These are phyloP conservation scores for Bidens hawaiensis DNA, from an alignment of 140 eudicot species.

Conservation along the genomic window DNA sequence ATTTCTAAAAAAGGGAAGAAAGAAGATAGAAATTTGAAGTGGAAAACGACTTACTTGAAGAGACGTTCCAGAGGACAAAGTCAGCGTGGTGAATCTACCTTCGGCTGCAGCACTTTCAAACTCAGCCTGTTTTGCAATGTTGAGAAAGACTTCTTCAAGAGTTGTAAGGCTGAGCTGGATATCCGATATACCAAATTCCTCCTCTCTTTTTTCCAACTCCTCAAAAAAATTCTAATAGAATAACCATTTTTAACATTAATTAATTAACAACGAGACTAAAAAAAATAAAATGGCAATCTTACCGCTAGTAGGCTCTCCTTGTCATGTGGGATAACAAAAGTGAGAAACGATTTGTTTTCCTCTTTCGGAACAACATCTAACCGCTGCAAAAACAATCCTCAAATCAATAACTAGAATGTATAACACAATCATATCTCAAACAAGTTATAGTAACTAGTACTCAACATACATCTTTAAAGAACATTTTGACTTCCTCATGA, in stretches of 20 bases:
- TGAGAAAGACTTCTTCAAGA: slow-evolving; percentile 96
- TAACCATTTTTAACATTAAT: neutral
- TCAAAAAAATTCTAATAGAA: slow-evolving; percentile 52
- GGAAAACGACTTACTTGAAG: slow-evolving; percentile 51
- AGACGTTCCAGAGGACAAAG: slow-evolving; percentile 61
- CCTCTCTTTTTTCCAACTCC: slow-evolving; percentile 74
- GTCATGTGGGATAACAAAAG: slow-evolving; percentile 82
- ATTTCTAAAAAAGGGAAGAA: neutral
- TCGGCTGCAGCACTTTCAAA: slow-evolving; percentile 78
- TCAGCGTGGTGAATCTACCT: slow-evolving; percentile 63
- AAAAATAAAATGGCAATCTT: slow-evolving; percentile 18
- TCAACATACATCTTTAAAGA: slow-evolving; percentile 64
- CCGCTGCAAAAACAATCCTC: slow-evolving; percentile 39
- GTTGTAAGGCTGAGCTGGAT: slow-evolving; percentile 92
- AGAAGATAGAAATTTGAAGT: neutral
- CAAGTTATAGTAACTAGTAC: neutral
- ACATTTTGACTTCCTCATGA: slow-evolving; percentile 60
- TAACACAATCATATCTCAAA: neutral
- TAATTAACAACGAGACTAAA: neutral
- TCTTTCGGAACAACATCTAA: slow-evolving; percentile 75
- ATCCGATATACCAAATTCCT: slow-evolving; percentile 77
- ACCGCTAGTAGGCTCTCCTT: slow-evolving; percentile 77
- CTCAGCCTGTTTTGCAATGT: slow-evolving; percentile 86
- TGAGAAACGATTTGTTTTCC: slow-evolving; percentile 81
- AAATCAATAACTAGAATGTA: slow-evolving; percentile 6